phyloP scores from a whole-genome alignment of 768 basidiomycete genomes.

The Cystofilobasidium capitatum region DNA sequence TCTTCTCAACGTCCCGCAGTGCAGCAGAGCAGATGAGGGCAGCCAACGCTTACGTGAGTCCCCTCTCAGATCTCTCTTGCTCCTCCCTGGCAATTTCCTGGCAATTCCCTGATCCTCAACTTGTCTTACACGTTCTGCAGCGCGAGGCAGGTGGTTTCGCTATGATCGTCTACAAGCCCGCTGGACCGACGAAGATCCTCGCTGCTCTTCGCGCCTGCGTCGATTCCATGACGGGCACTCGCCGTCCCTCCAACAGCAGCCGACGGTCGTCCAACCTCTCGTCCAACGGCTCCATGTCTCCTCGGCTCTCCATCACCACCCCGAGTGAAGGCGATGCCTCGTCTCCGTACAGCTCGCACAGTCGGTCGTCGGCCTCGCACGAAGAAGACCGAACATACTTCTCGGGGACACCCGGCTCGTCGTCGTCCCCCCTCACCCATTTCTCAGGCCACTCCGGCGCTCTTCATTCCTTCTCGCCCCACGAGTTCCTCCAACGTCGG shows the following conservation, averaged over 20 bases:
- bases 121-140: background rate
- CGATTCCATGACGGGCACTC: slow-evolving; percentile 34
- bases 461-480: slow-evolving; percentile 13
- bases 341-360: background rate
- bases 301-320: background rate
- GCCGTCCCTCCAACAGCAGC: background rate
- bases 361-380: slow-evolving; percentile 4
- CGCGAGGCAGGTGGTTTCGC: slow-evolving; percentile 65
- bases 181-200: slow-evolving; percentile 66
- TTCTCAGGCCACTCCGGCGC: background rate
- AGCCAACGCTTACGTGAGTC: slow-evolving; percentile 58
- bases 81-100: background rate
- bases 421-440: background rate
- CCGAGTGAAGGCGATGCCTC: background rate
- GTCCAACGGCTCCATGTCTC: background rate
- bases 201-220: slow-evolving; percentile 56
- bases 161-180: slow-evolving; percentile 80
- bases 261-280: slow-evolving; percentile 1
- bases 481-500: slow-evolving; percentile 29
- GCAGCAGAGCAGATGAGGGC: slow-evolving; percentile 48
- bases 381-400: slow-evolving; percentile 4
- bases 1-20: slow-evolving; percentile 63
- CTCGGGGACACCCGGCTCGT: background rate
- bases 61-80: background rate
- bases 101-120: background rate